phyloP scores from a whole-genome alignment of 2,329 filamentous ascomycete species.

The Mariannaea sp. region DNA sequence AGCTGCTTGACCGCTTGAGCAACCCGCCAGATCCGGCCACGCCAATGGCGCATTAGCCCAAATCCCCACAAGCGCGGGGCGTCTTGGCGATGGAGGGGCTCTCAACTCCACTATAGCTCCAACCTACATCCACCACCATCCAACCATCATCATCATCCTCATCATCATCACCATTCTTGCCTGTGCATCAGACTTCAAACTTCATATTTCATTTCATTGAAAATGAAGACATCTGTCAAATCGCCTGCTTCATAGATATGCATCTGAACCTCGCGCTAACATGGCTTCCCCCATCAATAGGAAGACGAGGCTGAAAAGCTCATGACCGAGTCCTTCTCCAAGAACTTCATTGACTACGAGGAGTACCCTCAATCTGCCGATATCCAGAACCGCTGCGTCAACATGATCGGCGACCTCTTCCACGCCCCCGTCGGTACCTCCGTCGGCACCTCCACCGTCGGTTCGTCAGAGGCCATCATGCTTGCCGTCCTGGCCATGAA shows the following conservation, averaged over 20 bases:
- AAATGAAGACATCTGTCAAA: no score
- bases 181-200: no score
- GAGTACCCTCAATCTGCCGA: slow-evolving; percentile 82
- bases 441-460: slow-evolving; percentile 86
- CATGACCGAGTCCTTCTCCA: slow-evolving; percentile 89
- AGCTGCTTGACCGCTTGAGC: slow-evolving; percentile 13
- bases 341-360: slow-evolving; percentile 94
- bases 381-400: slow-evolving; percentile 90
- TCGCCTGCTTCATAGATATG: no score
- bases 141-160: background rate
- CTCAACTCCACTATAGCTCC: slow-evolving; percentile 3
- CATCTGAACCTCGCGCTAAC: slow-evolving; percentile 24
- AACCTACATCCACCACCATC: background rate
- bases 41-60: background rate
- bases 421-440: slow-evolving; percentile 74
- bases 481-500: slow-evolving; percentile 89
- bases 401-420: slow-evolving; percentile 90
- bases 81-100: slow-evolving; percentile 15
- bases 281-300: slow-evolving; percentile 46
- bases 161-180: background rate
- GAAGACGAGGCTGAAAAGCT: slow-evolving; percentile 95
- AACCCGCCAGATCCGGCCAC: slow-evolving; percentile 10
- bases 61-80: slow-evolving; percentile 11
- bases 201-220: no score
- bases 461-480: slow-evolving; percentile 89